These are phyloP conservation scores for Bruguiera gymnorhiza DNA, from an alignment of 345 rosid species.

Conservation along the genomic window DNA sequence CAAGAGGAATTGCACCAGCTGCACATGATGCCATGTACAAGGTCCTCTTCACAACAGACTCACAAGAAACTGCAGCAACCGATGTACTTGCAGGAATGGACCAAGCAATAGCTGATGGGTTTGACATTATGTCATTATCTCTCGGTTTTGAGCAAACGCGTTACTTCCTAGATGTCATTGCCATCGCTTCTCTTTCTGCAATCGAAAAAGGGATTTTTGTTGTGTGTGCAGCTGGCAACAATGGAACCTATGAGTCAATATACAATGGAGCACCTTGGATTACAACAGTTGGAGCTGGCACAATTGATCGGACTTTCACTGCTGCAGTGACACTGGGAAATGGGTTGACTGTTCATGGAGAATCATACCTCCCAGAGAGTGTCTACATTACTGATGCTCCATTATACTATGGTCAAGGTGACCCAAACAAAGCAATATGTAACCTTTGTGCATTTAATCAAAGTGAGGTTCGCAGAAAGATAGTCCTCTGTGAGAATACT, in stretches of 20 bases:
- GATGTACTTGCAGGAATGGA: slow-evolving; percentile 71
- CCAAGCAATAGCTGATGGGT: slow-evolving; percentile 63
- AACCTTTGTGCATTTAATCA: slow-evolving; percentile 15
- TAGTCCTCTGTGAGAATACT: slow-evolving; percentile 34
- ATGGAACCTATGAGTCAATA: slow-evolving; percentile 26
- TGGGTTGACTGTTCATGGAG: slow-evolving; percentile 23
- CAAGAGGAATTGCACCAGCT: slow-evolving; percentile 21
- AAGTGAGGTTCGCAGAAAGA: slow-evolving; percentile 31
- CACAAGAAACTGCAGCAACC: slow-evolving; percentile 26
- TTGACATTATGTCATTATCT: slow-evolving; percentile 57
- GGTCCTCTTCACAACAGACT: slow-evolving; percentile 20
- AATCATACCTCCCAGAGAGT: slow-evolving; percentile 32
- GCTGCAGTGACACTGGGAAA: slow-evolving; percentile 28
- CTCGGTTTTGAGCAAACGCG: slow-evolving; percentile 35
- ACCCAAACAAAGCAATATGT: slow-evolving; percentile 24
- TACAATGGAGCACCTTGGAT: slow-evolving; percentile 50
- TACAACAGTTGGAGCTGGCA: slow-evolving; percentile 41
- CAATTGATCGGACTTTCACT: slow-evolving; percentile 36
- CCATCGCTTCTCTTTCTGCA: slow-evolving; percentile 57
- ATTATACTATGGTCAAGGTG: slow-evolving; percentile 25
- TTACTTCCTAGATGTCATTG: slow-evolving; percentile 40
- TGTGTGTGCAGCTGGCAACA: slow-evolving; percentile 49
- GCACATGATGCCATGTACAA: slow-evolving; percentile 29
- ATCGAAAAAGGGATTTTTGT: slow-evolving; percentile 44
- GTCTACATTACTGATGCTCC: slow-evolving; percentile 22